These are phyloP conservation scores for Apiospora malaysiana DNA, from an alignment of 2,329 filamentous ascomycete species.

Conservation along the genomic window DNA sequence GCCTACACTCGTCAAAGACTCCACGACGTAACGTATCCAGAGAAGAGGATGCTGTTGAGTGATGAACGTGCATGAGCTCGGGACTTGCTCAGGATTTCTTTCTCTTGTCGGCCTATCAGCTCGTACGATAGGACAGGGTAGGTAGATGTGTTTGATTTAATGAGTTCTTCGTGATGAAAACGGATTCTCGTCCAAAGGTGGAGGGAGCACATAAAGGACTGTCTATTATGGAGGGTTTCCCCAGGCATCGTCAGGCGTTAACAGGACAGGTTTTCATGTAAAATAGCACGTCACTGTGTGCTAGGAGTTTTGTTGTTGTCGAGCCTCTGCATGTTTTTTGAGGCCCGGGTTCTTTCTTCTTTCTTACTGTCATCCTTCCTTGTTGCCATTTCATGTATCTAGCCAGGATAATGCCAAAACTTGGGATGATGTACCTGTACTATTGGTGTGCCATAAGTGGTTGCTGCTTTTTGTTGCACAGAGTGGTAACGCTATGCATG, in stretches of 20 bases:
- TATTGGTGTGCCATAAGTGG: background rate
- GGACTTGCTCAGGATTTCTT: background rate
- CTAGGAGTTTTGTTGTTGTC: constrained; percentile 10
- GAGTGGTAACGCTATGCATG: background rate
- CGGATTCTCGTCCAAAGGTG: background rate
- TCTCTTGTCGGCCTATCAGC: background rate
- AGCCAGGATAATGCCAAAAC: background rate
- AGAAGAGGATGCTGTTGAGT: background rate
- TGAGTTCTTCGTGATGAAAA: constrained; percentile 6
- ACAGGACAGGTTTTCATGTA: background rate
- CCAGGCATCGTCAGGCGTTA: constrained; percentile 11
- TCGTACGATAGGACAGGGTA: background rate
- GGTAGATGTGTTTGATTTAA: background rate
- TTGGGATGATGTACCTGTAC: background rate
- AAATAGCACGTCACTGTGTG: background rate
- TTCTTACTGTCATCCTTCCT: background rate
- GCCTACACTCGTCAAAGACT: constrained; percentile 16
- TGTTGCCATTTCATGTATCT: no score
- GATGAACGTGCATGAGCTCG: background rate
- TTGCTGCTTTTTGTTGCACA: background rate
- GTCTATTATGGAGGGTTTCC: background rate
- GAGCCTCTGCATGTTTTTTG: background rate
- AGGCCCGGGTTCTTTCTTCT: background rate
- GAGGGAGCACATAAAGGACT: constrained; percentile 1
- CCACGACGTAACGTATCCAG: background rate